A percentile compares a stretch with the other conserved stretches of the same genome.
phyloP scores from a whole-genome alignment of 1,284 basidiomycete genomes.

The Stereum hirsutum region DNA sequence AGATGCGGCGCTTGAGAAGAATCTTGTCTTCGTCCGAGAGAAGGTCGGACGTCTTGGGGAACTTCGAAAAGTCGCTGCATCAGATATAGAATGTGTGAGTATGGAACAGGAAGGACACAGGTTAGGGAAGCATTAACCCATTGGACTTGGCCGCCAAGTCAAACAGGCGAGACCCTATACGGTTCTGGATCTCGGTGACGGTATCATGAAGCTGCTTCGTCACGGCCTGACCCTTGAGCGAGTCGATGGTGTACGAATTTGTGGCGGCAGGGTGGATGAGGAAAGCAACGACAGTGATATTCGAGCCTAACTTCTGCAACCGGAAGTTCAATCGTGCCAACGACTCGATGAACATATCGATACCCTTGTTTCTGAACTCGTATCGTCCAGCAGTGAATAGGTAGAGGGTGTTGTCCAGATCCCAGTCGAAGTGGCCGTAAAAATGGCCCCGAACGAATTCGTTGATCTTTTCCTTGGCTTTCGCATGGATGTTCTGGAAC shows the following conservation, averaged over 20 bases:
- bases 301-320: constrained; percentile 74
- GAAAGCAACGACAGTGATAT: constrained; percentile 90
- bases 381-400: constrained; percentile 99
- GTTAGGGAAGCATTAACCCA: constrained; percentile 41
- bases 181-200: constrained; percentile 89
- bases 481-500: constrained; percentile 94
- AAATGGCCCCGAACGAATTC: constrained; percentile 97
- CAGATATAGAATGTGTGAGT: constrained; percentile 4
- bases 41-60: constrained; percentile 68
- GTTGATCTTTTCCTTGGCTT: constrained; percentile 93
- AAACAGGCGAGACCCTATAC: constrained; percentile 86
- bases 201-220: constrained; percentile 95
- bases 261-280: constrained; percentile 98
- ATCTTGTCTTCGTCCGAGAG: constrained; percentile 91
- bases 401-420: constrained; percentile 94
- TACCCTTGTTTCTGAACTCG: constrained; percentile 98
- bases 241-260: constrained; percentile 95
- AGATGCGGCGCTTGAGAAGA: constrained; percentile 92
- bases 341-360: constrained; percentile 98
- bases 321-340: constrained; percentile 89
- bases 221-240: constrained; percentile 96
- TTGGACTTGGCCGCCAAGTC: constrained; percentile 91
- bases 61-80: constrained; percentile 63
- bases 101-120: neutral
- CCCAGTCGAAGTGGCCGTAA: constrained; percentile 95